Base-by-base conservation (phyloP, 331 rosid genomes). In the Cydonia oblonga region DNA sequence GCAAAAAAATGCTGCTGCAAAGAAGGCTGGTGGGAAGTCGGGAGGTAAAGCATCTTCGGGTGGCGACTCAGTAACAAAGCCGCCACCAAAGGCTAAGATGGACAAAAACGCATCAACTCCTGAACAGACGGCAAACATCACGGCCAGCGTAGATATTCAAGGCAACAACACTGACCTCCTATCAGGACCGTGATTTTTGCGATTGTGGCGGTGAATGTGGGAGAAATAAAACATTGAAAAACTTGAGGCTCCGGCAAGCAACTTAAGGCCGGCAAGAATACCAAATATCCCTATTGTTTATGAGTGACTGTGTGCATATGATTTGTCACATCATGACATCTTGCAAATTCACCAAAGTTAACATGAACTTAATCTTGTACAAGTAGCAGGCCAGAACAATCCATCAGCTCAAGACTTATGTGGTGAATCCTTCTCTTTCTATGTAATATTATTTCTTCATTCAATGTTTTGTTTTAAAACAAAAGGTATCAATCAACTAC, bases 1-100 rank as follows among this genome's bases (percentile, higher is more conserved):
- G 98, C 98, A 86, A 52, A 81, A 80, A 75, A 89, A 89, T 32
- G 98, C 97, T 32, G 38, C 65, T 15, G 87, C 84, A 84, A 93
- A 82, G 87, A 82, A 78, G 69, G 59, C 6, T 7, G 68, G 79
- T 23, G 54, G 18, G 46, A 63, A 14, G 1, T 32, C 24, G 28
- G 20, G 28, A 22, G 38, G 40, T 61, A 29, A 70, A 57, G 7
- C 24, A 0, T 5, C 6, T n/a, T 38, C 22, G 7, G 63, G 65
- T 57, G 64, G 33, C 3, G 9, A n/a, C 20, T 26, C 61, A 51
- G 20, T 38, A 32, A 35, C 49, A 4, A 25, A 5, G 20, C 15
- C 57, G 0, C 14, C 57, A 16, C 13, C 15, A 68, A 40, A 32
- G 9, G 60, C n/a, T 56, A 70, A 64, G 16, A 72, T 20, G 72